These are phyloP conservation scores for Solanum sparsipilum DNA, from an alignment of 257 asterid species.

Conservation along the genomic window DNA sequence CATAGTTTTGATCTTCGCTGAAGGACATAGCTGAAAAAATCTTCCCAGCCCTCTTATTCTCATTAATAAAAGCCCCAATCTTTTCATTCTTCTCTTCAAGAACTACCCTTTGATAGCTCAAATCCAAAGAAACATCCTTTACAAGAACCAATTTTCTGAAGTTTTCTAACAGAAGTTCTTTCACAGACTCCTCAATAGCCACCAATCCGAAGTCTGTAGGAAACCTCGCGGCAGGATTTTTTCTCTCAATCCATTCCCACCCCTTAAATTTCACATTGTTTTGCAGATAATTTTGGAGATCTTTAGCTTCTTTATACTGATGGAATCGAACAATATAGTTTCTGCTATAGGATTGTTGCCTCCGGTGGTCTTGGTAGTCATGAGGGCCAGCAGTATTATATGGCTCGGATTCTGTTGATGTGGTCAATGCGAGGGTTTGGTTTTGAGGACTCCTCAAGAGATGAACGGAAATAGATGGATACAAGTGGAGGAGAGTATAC, in stretches of 20 bases:
- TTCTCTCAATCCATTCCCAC: constrained; percentile 90
- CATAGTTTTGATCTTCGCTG: constrained; percentile 20
- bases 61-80: constrained; percentile 52
- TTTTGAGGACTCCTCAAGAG: background rate
- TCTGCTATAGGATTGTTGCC: constrained; percentile 10
- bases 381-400: background rate
- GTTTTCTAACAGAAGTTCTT: constrained; percentile 45
- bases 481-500: background rate
- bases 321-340: constrained; percentile 69
- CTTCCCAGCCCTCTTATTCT: constrained; percentile 84
- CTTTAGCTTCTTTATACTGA: constrained; percentile 41
- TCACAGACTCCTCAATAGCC: constrained; percentile 44
- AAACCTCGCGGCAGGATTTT: constrained; percentile 64
- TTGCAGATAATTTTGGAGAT: constrained; percentile 54
- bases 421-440: background rate
- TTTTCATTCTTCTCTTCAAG: constrained; percentile 30
- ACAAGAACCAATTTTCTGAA: constrained; percentile 66
- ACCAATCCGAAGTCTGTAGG: constrained; percentile 90
- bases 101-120: constrained; percentile 65
- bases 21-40: constrained; percentile 89
- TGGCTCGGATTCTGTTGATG: background rate
- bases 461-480: background rate
- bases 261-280: constrained; percentile 47
- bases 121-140: constrained; percentile 78
- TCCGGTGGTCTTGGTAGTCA: background rate